Conservation (phyloP, 768 basidiomycete species). For the Stropharia rugosoannulata region DNA sequence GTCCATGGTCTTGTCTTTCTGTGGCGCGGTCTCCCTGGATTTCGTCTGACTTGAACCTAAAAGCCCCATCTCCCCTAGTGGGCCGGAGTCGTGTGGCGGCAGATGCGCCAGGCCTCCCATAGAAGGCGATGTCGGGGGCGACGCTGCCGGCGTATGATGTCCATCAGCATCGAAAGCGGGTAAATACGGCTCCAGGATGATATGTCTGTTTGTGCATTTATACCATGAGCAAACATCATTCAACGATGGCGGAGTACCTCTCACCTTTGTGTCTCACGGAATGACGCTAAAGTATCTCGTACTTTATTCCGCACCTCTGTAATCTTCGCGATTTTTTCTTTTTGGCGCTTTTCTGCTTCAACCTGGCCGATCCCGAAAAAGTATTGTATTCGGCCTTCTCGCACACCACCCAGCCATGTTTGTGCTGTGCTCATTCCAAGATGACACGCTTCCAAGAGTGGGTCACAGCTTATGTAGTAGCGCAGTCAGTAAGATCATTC, state of each 20-base stretch:
- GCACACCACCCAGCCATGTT: conserved; percentile 49
- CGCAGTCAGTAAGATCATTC: background rate
- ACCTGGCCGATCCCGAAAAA: conserved; percentile 30
- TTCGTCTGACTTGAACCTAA: background rate
- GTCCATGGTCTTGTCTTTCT: no score
- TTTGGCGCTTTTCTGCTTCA: conserved; percentile 27
- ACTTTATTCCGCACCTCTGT: conserved; percentile 37
- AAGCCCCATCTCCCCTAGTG: background rate
- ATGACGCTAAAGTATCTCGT: conserved; percentile 36
- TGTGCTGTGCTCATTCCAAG: conserved; percentile 38
- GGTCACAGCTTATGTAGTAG: conserved; percentile 39
- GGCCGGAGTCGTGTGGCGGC: background rate
- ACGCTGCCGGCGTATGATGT: conserved; percentile 1
- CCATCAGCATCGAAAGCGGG: conserved; percentile 35
- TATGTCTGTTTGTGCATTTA: background rate
- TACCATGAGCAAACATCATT: background rate
- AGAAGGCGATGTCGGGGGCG: background rate
- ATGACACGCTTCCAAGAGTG: conserved; percentile 45
- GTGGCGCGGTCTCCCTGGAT: no score
- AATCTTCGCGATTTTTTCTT: conserved; percentile 32
- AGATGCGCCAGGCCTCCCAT: no score
- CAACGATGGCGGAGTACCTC: background rate
- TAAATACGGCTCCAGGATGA: conserved; percentile 62
- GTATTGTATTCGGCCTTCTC: conserved; percentile 34
- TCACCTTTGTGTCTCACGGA: conserved; percentile 52